Evolutionary conservation across 192 early-diverging fungal species (phyloP), one percentile per base, ranked within the genome.

Genomic region (Linnemannia elongata): DNA sequence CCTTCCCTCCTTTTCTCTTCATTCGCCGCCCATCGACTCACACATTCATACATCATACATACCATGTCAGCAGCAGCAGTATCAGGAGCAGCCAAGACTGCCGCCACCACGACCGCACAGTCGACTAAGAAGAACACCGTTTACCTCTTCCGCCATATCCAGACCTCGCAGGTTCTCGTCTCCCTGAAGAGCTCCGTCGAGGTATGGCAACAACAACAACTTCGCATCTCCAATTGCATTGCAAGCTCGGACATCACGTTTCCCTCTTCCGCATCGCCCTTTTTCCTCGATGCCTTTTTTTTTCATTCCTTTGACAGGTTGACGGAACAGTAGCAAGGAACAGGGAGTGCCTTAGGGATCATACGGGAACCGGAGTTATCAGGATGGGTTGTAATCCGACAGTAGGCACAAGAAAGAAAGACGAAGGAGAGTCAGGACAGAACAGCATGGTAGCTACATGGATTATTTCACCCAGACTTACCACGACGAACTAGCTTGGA

Each of bases 61-160:
- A 52, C 27, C 73, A 85, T 85, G 83, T 85, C 83, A 18, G 78
- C 75, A 76, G 17, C 83, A 79, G 39, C 78, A 85, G 77, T 84
- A 84, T 36, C 69, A 82, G 74, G 68, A 76, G 80, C 80, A 69
- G 78, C 78, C n/a, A 80, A 79, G 69, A 18, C 83, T 33, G 83
- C 74, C 15, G 77, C 69, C 39, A 54, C 76, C 30, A 83, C 69
- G 30, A 54, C 76, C 30, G 77, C 76, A 15, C 17, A 63, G 24
- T 39, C 78, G 9, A 36, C 81, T 24, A 66, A 27, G 27, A 60
- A 60, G 24, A 82, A 83, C 68, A 88, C 84, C 33, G 83, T 92
- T 24, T 90, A 92, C 63, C 86, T 92, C 77, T 92, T 89, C 77
- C 89, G 91, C 54, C 90, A 92, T 63, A 87, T 92, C 71, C 91